Evolutionary conservation across 2,329 filamentous ascomycete species (phyloP).

Genomic region (Sclerotinia nivalis): DNA sequence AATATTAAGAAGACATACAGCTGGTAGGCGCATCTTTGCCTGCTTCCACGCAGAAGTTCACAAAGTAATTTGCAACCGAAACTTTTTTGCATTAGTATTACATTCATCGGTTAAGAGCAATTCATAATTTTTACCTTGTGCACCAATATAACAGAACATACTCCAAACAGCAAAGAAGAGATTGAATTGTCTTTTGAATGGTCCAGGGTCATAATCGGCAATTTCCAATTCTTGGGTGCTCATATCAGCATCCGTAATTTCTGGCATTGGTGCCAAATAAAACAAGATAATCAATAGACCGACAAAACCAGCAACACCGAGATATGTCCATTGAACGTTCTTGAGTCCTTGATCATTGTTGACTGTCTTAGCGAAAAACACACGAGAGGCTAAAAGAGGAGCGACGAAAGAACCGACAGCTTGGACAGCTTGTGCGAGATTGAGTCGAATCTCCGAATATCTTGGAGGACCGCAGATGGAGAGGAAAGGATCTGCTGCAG

Average conservation of each 20-base stretch:
- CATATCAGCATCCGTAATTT: slow-evolving; percentile 74
- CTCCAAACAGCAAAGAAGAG: slow-evolving; percentile 75
- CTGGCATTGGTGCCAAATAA: slow-evolving; percentile 62
- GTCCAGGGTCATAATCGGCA: slow-evolving; percentile 54
- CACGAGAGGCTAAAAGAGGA: slow-evolving; percentile 70
- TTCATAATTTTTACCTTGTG: slow-evolving; percentile 49
- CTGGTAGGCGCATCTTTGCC: slow-evolving; percentile 47
- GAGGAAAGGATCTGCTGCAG: slow-evolving; percentile 66
- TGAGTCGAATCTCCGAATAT: slow-evolving; percentile 73
- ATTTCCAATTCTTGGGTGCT: slow-evolving; percentile 54
- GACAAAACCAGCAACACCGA: slow-evolving; percentile 61
- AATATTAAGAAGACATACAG: slow-evolving; percentile 25
- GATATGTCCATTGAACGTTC: slow-evolving; percentile 66
- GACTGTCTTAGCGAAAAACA: slow-evolving; percentile 67
- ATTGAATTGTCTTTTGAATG: slow-evolving; percentile 69
- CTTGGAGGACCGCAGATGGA: slow-evolving; percentile 64
- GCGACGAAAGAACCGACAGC: slow-evolving; percentile 73
- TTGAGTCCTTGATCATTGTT: slow-evolving; percentile 43
- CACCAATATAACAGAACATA: slow-evolving; percentile 78
- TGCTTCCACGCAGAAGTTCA: slow-evolving; percentile 68
- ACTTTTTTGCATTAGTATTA: slow-evolving; percentile 40
- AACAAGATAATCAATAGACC: slow-evolving; percentile 66
- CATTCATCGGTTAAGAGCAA: no score
- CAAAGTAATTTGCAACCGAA: slow-evolving; percentile 66
- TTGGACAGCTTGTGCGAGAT: slow-evolving; percentile 76